Evolutionary conservation across 228 moss, liverwort and hornwort genomes (phyloP), one percentile per base, ranked within the genome.

Genomic region (Sphagnum fallax): DNA sequence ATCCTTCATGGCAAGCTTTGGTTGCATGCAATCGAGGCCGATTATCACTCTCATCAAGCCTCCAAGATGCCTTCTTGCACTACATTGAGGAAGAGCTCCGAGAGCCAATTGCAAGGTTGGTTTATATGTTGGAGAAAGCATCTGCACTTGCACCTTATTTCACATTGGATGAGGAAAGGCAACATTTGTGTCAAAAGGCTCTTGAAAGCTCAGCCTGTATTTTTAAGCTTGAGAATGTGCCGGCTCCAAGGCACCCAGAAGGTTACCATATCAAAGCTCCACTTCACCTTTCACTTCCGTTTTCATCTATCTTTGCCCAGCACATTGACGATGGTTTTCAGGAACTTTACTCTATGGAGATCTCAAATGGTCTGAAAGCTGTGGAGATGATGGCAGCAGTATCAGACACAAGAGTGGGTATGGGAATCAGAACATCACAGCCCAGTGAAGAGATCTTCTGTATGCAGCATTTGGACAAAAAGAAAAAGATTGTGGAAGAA

Each of bases 21-120:
- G 87, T 87, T 49, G 83, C 83, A 16, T 83, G 80, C 12, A 83
- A 87, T 66, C 72, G 79, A 62, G 66, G 81, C 55, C 67, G 82
- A 10, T 51, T 83, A 50, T 81, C 81, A 9, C 65, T 83, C 67
- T 87, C 87, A 69, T 81, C 83, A 48, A 87, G 83, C 70, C 74
- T 83, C 50, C 87, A 87, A 66, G 87, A 80, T 63, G 87, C 87
- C 15, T 87, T 83, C 72, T 81, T 87, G 0, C 87, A 77, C n/a
- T 68, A 79, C 62, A 81, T 87, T 50, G 87, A 87, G 48, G 87
- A 87, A 65, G 66, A 67, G 52, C 77, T 87, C 5, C 71, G 81
- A 55, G 81, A 77, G 50, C 83, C 83, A 5, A 73, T 81, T 10
- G 87, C 83, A 65, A 83, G 83, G 12, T 79, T 87, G 16, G 72